These are phyloP conservation scores for Neonectria punicea DNA, from an alignment of 2,329 filamentous ascomycete species.

Conservation along the genomic window DNA sequence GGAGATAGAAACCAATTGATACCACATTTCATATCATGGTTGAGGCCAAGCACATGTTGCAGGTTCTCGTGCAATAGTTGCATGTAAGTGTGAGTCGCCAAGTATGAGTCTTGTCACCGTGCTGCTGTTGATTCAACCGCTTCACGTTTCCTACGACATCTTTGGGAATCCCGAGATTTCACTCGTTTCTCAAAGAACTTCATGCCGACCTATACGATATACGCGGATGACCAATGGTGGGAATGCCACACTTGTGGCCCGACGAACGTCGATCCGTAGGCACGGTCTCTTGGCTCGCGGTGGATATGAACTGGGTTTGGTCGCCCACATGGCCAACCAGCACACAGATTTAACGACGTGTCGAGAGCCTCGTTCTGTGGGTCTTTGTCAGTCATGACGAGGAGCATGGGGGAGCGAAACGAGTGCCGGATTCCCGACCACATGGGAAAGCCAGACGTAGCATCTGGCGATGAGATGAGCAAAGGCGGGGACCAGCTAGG, in stretches of 20 bases:
- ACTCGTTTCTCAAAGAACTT: neutral
- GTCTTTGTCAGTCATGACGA: no score
- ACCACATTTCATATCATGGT: conserved; percentile 10
- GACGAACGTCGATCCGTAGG: neutral
- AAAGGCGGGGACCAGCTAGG: neutral
- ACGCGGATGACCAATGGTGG: neutral
- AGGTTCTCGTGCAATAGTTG: neutral
- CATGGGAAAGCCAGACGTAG: neutral
- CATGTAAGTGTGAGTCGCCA: neutral
- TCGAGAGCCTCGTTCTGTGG: neutral
- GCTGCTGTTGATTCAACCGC: no score
- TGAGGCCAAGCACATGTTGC: neutral
- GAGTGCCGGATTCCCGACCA: neutral
- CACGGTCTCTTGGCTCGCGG: neutral
- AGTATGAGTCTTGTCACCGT: no score
- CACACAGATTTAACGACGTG: neutral
- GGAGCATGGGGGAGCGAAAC: neutral
- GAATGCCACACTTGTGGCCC: no score
- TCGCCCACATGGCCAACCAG: neutral
- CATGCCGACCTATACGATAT: neutral
- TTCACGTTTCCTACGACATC: neutral
- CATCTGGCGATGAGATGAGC: neutral
- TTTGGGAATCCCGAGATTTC: neutral
- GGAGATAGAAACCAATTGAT: neutral
- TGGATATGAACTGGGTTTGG: neutral